Percentiles rank a stretch among this genome's conserved stretches.
Evolutionary conservation across 169 alveolate species (phyloP).

Genomic region (Eimeria praecox): DNA sequence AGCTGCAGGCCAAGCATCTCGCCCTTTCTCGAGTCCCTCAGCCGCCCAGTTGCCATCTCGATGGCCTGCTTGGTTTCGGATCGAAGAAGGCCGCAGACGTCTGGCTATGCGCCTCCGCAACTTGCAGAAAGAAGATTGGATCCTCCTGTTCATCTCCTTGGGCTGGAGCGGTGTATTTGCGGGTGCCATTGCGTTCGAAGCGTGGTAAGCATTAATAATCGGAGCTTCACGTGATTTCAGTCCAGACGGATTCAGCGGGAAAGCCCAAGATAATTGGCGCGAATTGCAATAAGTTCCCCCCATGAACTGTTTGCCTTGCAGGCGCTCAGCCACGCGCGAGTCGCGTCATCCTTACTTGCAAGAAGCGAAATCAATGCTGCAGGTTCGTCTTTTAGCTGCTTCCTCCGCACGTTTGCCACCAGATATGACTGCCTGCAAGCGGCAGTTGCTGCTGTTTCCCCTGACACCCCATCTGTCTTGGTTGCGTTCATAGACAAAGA

Average conservation of each 20-base stretch:
- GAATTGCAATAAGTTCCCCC: background rate
- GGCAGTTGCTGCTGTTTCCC: background rate
- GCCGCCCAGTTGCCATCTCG: background rate
- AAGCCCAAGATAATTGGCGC: background rate
- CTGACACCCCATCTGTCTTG: background rate
- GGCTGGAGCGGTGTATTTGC: constrained; percentile 59
- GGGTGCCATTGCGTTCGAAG: constrained; percentile 35
- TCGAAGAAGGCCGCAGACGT: background rate
- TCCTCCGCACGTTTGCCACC: background rate
- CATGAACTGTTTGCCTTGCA: background rate
- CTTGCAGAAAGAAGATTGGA: constrained; percentile 55
- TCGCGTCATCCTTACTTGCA: constrained; percentile 47
- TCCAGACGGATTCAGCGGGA: background rate
- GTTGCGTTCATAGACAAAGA: background rate
- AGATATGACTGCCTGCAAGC: background rate
- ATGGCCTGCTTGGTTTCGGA: background rate
- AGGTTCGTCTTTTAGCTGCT: constrained; percentile 17
- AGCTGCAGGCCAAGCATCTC: background rate
- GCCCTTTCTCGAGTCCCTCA: background rate
- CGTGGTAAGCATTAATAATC: constrained; percentile 8
- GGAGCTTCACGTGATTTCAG: background rate
- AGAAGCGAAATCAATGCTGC: constrained; percentile 25
- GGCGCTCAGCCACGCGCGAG: constrained; percentile 59
- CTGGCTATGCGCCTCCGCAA: constrained; percentile 8
- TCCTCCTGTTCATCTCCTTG: constrained; percentile 42